A percentile compares a stretch with the other conserved stretches of the same genome.
phyloP scores from a whole-genome alignment of 108 stramenopile genomes.

The Skeletonema grethae region DNA sequence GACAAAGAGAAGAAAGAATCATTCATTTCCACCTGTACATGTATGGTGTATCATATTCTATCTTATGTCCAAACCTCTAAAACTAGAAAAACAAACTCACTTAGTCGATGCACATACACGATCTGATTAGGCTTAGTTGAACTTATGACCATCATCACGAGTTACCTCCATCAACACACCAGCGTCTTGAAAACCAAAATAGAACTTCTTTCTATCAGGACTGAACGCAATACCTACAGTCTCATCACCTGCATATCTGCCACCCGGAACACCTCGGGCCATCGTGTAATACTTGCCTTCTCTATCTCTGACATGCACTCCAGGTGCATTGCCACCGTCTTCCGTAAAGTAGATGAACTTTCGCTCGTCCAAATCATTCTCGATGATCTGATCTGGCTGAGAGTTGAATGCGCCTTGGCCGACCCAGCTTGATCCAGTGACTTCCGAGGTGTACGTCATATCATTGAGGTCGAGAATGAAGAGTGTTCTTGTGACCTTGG shows the following conservation, averaged over 20 bases:
- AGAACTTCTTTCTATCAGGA: slow-evolving; percentile 10
- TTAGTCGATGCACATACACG: too few species aligned
- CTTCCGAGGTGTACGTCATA: slow-evolving; percentile 30
- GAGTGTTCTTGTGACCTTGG: slow-evolving; percentile 33
- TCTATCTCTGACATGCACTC: background rate
- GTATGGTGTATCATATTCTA: too few species aligned
- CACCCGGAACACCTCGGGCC: background rate
- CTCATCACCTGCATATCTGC: slow-evolving; percentile 5
- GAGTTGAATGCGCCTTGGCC: slow-evolving; percentile 56
- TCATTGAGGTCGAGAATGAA: slow-evolving; percentile 50
- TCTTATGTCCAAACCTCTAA: too few species aligned
- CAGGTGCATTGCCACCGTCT: background rate
- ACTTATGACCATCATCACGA: background rate
- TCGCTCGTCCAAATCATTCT: background rate
- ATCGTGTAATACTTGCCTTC: background rate
- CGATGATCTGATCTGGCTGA: slow-evolving; percentile 25
- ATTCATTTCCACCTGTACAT: too few species aligned
- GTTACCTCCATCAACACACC: background rate
- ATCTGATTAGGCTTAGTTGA: too few species aligned
- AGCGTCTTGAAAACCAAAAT: slow-evolving; percentile 2
- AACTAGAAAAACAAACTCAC: too few species aligned
- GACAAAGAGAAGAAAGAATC: too few species aligned
- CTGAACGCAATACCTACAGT: slow-evolving; percentile 8
- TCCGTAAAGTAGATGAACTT: slow-evolving; percentile 7
- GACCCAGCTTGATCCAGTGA: slow-evolving; percentile 17